These are phyloP conservation scores for Chamaecrista fasciculata DNA, from an alignment of 306 rosid species.

Conservation along the genomic window DNA sequence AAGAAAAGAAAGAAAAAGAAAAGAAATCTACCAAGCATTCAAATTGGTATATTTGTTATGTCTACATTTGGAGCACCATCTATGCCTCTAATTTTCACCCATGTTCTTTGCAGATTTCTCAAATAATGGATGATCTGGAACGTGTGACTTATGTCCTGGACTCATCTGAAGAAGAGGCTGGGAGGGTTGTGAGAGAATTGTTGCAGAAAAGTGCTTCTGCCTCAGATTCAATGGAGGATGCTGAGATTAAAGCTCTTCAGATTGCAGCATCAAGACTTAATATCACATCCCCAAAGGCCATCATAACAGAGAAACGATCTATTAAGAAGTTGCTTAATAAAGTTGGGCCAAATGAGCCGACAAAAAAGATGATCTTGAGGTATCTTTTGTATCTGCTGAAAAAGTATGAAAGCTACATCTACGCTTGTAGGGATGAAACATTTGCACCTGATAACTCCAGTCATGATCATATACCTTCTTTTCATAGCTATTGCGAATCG, in stretches of 20 bases:
- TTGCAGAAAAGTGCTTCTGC: slow-evolving; percentile 41
- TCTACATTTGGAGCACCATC: slow-evolving; percentile 16
- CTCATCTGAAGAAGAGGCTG: slow-evolving; percentile 66
- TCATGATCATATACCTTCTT: slow-evolving; percentile 33
- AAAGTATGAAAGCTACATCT: slow-evolving; percentile 46
- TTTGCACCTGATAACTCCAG: slow-evolving; percentile 30
- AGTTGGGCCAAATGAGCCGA: slow-evolving; percentile 40
- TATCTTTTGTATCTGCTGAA: slow-evolving; percentile 52
- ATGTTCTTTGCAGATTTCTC: slow-evolving; percentile 65
- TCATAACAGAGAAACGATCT: slow-evolving; percentile 63
- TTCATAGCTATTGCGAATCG: slow-evolving; percentile 23
- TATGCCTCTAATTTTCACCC: slow-evolving; percentile 30
- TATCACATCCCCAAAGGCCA: slow-evolving; percentile 53
- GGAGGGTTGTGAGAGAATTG: slow-evolving; percentile 52
- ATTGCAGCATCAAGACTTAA: slow-evolving; percentile 57
- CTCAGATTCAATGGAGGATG: slow-evolving; percentile 46
- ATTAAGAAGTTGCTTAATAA: slow-evolving; percentile 48
- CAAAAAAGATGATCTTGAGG: slow-evolving; percentile 53
- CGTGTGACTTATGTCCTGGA: slow-evolving; percentile 51
- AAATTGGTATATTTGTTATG: not conserved
- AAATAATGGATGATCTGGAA: slow-evolving; percentile 57
- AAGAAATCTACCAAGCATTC: too few relatives aligned
- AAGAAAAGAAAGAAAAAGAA: not conserved
- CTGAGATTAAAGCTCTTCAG: slow-evolving; percentile 57
- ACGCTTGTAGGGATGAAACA: slow-evolving; percentile 28